Base-by-base conservation (phyloP, 1,284 basidiomycete genomes). In the Rhizoctonia solani region DNA sequence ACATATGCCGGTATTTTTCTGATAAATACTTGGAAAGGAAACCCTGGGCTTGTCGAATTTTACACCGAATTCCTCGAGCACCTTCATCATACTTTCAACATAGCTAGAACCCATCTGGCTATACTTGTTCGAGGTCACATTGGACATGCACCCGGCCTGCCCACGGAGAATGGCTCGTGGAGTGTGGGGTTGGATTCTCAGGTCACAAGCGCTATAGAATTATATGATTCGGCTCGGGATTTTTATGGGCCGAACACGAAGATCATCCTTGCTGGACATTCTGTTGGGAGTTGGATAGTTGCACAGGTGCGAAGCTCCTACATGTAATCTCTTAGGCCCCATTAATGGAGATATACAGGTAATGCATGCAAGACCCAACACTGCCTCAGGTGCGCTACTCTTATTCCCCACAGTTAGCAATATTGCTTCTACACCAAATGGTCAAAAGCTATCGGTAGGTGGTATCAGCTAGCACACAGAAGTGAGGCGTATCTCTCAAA, bases 31-130 rank as follows among this genome's bases (percentile, higher is more conserved):
- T 46, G 23, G 46, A 39, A 70, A 86, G 86, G 86, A 9, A 88
- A 88, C 72, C 86, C 86, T 5, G 86, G 86, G 0, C 74, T 86
- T 13, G 69, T 84, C 30, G 80, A 83, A 34, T 86, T 87, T 73
- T 88, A 87, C 69, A 78, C 77, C 0, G 80, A 80, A 9, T 88
- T 87, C 71, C 77, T 88, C 19, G 77, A 79, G 25, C 78, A 75
- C 1, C 72, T 87, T 8, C 76, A 83, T 63, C 72, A 75, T 16
- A 75, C 63, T 73, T 13, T 76, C 75, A 6, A 73, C 70, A 16
- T 75, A 75, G 42, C 71, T 19, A 34, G 66, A 66, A 66, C 50
- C 21, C 27, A 5, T 4, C 29, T 85, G 21, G 81, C 82, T 13
- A 81, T 87, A 44, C 74, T 87, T 16, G 81, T 80, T 13, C 82